phyloP scores from a whole-genome alignment of 257 asterid genomes.

The Salvia hispanica region DNA sequence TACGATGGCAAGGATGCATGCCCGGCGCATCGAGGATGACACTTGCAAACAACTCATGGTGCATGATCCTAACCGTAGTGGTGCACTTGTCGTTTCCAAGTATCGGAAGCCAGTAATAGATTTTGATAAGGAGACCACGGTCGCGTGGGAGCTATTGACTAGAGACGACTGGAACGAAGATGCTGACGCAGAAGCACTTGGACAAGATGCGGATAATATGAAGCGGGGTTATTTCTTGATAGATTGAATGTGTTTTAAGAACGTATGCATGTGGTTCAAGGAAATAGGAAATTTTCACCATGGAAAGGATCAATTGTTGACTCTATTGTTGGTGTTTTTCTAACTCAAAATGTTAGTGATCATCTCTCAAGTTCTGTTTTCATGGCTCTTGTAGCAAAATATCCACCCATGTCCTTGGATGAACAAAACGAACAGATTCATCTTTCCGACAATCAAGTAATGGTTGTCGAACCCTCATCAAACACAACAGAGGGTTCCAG shows the following conservation, averaged over 20 bases:
- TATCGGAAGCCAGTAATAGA: constrained; percentile 36
- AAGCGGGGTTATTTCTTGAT: constrained; percentile 21
- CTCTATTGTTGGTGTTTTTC: constrained; percentile 58
- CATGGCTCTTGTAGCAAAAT: constrained; percentile 52
- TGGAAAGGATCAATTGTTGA: constrained; percentile 73
- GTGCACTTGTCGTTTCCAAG: neutral
- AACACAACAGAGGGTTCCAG: neutral
- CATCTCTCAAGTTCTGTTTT: constrained; percentile 56
- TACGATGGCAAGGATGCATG: constrained; percentile 25
- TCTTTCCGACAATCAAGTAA: neutral
- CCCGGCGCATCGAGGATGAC: constrained; percentile 19
- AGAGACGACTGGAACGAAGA: constrained; percentile 28
- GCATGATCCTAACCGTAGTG: neutral
- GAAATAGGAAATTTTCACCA: constrained; percentile 41
- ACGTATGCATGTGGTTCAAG: constrained; percentile 46
- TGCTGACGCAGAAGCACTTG: constrained; percentile 20
- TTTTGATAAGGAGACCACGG: constrained; percentile 37
- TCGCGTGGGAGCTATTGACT: constrained; percentile 43
- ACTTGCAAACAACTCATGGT: constrained; percentile 32
- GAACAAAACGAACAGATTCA: neutral
- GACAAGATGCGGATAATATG: constrained; percentile 39
- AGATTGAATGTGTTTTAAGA: constrained; percentile 34
- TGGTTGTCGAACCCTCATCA: constrained; percentile 5
- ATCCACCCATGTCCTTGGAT: constrained; percentile 32
- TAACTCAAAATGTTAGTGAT: constrained; percentile 66